Evolutionary conservation across 257 asterid genomes (phyloP).

Genomic region (Petunia axillaris): DNA sequence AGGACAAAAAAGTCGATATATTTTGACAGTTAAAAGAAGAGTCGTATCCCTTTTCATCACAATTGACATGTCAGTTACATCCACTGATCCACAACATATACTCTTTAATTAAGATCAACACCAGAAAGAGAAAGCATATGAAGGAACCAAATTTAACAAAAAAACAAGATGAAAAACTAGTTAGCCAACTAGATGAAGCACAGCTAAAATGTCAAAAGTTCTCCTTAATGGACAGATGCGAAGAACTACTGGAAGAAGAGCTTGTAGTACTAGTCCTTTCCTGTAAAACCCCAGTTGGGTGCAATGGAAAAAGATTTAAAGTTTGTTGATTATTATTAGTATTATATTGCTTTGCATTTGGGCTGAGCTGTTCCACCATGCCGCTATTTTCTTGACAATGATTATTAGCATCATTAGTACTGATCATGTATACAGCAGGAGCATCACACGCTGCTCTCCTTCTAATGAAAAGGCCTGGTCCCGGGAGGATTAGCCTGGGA

Average conservation of each 20-base stretch:
- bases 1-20: too few species aligned
- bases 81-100: too few species aligned
- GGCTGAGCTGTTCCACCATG: not conserved
- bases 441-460: not conserved
- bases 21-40: too few species aligned
- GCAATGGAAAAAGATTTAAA: constrained; percentile 73
- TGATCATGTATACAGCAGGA: not conserved
- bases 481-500: constrained; percentile 42
- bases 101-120: too few species aligned
- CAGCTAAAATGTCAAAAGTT: too few species aligned
- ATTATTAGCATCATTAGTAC: not conserved
- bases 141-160: too few species aligned
- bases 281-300: constrained; percentile 67
- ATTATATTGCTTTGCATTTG: constrained; percentile 10
- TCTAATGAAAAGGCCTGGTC: constrained; percentile 37
- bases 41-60: too few species aligned
- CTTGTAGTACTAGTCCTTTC: constrained; percentile 27
- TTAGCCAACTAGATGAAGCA: constrained; percentile 10
- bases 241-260: not conserved
- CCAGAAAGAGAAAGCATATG: too few species aligned
- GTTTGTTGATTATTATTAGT: constrained; percentile 55
- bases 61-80: too few species aligned
- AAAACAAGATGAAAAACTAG: constrained; percentile 24
- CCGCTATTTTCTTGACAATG: not conserved
- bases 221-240: not conserved